Evolutionary conservation across 129 eudicot genomes (phyloP), one percentile per base, ranked within the genome.

Genomic region (Flaveria sonorensis): DNA sequence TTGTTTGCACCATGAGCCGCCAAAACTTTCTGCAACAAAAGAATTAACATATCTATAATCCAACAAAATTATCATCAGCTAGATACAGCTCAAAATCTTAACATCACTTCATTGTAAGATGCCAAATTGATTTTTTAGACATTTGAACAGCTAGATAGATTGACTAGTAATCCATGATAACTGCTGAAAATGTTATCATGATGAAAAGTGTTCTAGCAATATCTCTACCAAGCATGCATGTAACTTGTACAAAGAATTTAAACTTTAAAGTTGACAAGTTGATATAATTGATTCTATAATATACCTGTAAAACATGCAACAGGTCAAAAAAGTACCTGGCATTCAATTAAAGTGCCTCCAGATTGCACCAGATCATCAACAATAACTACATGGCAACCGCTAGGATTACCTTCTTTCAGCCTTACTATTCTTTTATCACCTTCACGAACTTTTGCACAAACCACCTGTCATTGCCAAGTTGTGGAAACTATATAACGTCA

Each of bases 351-450:
- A 43, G 98, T 92, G 53, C 98, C 98, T 24, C 97, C 97, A 40
- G 97, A 92, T 74, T 92, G 97, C 32, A 92, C 96, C 71, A 92
- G 75, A 74, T 92, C 98, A 78, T 92, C 98, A 56, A 92, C 98
- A 56, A 92, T 92, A 75, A 92, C 98, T 12, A 90, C 98, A 82
- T 92, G 98, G 63, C 86, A 85, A 62, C 96, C 98, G 13, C 85
- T 60, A 57, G 94, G 90, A 68, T 92, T 80, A 60, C 98, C 98
- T 85, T 92, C 98, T 76, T 92, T 92, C 30, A 92, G 59, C 79
- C 98, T 81, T 50, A 92, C 98, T 67, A 92, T 92, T 74, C 98
- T 78, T 53, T 90, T 88, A 84, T 92, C 94, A 14, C 94, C 98
- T 76, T 92, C 98, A 46, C 98, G 96, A 19, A 92, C 98, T 57